These are phyloP conservation scores for Kernera saxatilis DNA, from an alignment of 345 rosid genomes.

Conservation along the genomic window DNA sequence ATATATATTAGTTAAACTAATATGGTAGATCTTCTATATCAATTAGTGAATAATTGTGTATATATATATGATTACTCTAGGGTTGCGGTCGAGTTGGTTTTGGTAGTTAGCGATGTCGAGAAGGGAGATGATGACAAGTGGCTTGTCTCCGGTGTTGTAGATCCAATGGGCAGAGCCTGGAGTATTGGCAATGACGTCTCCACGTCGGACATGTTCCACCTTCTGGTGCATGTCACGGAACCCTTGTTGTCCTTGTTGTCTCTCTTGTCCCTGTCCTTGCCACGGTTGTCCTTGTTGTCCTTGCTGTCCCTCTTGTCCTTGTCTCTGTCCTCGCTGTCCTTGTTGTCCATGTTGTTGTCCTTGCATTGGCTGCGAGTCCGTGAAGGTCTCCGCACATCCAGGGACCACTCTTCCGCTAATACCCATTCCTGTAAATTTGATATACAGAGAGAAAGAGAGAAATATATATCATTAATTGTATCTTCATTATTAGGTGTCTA, in stretches of 20 bases:
- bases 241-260: conserved; percentile 2
- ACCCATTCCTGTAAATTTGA: conserved; percentile 42
- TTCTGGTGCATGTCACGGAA: conserved; percentile 46
- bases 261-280: not conserved
- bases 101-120: conserved; percentile 34
- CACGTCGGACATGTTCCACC: conserved; percentile 36
- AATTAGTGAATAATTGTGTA: not conserved
- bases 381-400: conserved; percentile 65
- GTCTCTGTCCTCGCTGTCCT: not conserved
- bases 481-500: not conserved
- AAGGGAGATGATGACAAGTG: conserved; percentile 33
- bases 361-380: conserved; percentile 40
- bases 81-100: conserved; percentile 67
- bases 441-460: not conserved
- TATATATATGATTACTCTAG: conserved; percentile 42
- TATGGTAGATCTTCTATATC: not conserved
- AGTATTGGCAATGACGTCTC: conserved; percentile 38
- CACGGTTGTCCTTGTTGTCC: conserved; percentile 9
- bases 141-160: conserved; percentile 43
- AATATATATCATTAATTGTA: conserved; percentile 10
- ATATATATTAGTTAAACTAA: not conserved
- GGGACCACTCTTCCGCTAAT: conserved; percentile 37
- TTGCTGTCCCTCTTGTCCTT: conserved; percentile 10
- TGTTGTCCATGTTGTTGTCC: conserved; percentile 15
- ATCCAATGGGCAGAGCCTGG: conserved; percentile 48